phyloP scores from a whole-genome alignment of 2,329 filamentous ascomycete species.

The Stylonectria norvegica region DNA sequence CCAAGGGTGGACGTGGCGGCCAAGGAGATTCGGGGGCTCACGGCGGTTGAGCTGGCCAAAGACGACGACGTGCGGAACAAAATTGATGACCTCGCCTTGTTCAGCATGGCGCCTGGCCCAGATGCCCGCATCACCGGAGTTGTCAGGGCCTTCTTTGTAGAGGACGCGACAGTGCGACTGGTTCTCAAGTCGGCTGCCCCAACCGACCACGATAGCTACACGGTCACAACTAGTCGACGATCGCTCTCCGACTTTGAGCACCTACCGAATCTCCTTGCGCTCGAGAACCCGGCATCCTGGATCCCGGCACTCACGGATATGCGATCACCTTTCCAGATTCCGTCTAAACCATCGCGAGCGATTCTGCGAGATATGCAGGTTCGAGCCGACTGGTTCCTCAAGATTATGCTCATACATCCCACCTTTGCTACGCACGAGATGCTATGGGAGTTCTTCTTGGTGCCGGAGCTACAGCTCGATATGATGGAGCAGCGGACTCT shows the following conservation, averaged over 20 bases:
- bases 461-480: conserved; percentile 85
- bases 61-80: conserved; percentile 96
- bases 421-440: conserved; percentile 96
- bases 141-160: conserved; percentile 93
- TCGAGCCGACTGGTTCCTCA: conserved; percentile 81
- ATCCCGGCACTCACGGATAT: conserved; percentile 74
- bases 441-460: conserved; percentile 97
- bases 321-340: conserved; percentile 87
- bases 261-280: conserved; percentile 73
- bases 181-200: conserved; percentile 93
- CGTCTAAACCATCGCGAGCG: conserved; percentile 83
- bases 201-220: conserved; percentile 76
- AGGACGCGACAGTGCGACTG: conserved; percentile 88
- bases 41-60: conserved; percentile 93
- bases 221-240: conserved; percentile 88
- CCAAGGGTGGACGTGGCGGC: conserved; percentile 80
- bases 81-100: conserved; percentile 88
- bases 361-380: conserved; percentile 85
- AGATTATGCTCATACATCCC: conserved; percentile 79
- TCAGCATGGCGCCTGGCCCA: conserved; percentile 66
- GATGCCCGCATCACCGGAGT: conserved; percentile 88
- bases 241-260: conserved; percentile 90
- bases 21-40: conserved; percentile 82
- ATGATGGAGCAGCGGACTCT: conserved; percentile 87
- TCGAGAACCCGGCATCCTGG: conserved; percentile 95